These are phyloP conservation scores for Eragrostis nindensis DNA, from an alignment of 176 grass and related monocot species.

Conservation along the genomic window DNA sequence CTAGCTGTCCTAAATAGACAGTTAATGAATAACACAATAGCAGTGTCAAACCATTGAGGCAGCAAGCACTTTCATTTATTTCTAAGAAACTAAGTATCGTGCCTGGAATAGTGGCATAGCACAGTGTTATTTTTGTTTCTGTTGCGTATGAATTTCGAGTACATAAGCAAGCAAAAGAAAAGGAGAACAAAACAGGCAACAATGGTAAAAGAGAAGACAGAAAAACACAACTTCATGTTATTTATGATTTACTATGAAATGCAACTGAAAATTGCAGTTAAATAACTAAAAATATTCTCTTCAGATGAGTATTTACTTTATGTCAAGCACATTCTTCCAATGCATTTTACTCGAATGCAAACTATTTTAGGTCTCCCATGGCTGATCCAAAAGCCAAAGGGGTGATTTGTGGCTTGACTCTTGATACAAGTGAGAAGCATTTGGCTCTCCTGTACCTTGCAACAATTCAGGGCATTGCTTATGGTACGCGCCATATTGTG, in stretches of 20 bases:
- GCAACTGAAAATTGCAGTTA: not conserved
- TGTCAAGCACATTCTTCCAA: not conserved
- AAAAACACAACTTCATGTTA: not conserved
- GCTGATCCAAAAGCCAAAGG: conserved; percentile 98
- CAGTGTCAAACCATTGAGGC: not conserved
- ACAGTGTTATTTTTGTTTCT: not conserved
- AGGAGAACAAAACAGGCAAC: not conserved
- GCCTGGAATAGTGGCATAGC: not conserved
- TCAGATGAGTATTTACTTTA: not conserved
- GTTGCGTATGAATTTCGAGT: not conserved
- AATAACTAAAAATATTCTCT: not conserved
- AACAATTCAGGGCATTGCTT: conserved; percentile 92
- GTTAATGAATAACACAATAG: not conserved
- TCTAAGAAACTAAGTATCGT: conserved; percentile 4
- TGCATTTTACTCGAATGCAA: conserved; percentile 2
- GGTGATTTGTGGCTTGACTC: conserved; percentile 83
- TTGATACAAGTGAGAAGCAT: conserved; percentile 83
- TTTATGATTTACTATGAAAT: not conserved
- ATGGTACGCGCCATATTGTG: conserved; percentile 89
- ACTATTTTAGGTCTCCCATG: conserved; percentile 71
- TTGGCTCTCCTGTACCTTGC: conserved; percentile 89
- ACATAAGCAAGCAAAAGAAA: not conserved
- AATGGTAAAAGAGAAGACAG: not conserved
- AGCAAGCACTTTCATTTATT: not conserved
- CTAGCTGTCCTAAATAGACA: not conserved